Evolutionary conservation across 176 grass and related monocot species (phyloP).

Genomic region (Zizania latifolia): DNA sequence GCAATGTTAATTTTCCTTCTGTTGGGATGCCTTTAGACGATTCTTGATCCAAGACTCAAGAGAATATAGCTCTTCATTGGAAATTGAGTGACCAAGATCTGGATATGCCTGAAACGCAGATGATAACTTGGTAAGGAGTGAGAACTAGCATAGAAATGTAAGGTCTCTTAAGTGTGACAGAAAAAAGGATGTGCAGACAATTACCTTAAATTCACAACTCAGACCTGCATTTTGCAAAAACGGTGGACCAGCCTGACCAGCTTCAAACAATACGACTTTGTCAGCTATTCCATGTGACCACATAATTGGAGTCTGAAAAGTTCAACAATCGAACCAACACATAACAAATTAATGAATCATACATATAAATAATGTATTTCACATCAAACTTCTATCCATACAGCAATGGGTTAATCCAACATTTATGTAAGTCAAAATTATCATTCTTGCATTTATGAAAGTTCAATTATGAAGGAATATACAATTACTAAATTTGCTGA

Average conservation of each 20-base stretch:
- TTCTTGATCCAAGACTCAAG: slow-evolving; percentile 73
- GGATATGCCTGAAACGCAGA: slow-evolving; percentile 64
- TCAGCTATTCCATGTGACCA: slow-evolving; percentile 91
- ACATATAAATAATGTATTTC: background rate
- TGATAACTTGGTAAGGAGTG: background rate
- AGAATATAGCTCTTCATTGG: slow-evolving; percentile 48
- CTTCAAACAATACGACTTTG: slow-evolving; percentile 61
- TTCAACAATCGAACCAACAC: background rate
- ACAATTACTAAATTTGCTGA: background rate
- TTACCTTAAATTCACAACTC: slow-evolving; percentile 84
- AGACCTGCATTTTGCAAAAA: slow-evolving; percentile 68
- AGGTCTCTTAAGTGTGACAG: background rate
- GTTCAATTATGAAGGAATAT: background rate
- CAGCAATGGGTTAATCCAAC: background rate
- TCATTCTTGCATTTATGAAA: background rate
- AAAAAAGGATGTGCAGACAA: background rate
- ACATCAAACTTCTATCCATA: background rate
- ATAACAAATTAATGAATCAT: background rate
- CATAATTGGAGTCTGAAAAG: slow-evolving; percentile 71
- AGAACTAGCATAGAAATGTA: background rate
- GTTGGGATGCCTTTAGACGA: slow-evolving; percentile 45
- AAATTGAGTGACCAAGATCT: slow-evolving; percentile 70
- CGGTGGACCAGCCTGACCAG: slow-evolving; percentile 70
- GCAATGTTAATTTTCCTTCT: slow-evolving; percentile 17
- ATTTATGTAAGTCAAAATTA: background rate